Conservation (phyloP, 2,329 filamentous ascomycete genomes). For the Daldinia sp. region DNA sequence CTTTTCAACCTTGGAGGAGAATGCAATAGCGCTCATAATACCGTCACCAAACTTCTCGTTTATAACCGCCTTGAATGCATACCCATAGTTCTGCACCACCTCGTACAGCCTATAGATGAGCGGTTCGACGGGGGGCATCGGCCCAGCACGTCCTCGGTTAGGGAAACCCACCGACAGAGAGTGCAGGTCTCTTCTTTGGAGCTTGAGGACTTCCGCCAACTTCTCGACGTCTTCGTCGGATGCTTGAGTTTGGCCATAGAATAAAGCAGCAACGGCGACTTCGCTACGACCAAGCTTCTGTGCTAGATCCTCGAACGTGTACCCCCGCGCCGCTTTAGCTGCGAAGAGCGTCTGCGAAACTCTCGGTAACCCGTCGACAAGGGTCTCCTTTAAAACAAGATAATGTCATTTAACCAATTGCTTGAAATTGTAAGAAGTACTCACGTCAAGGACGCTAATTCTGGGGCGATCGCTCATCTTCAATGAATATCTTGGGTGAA, state of each 20-base stretch:
- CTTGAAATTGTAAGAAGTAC: slow-evolving; percentile 12
- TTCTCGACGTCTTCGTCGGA: slow-evolving; percentile 72
- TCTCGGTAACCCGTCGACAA: slow-evolving; percentile 73
- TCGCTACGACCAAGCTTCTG: slow-evolving; percentile 78
- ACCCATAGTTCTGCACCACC: slow-evolving; percentile 96
- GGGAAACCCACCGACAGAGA: slow-evolving; percentile 76
- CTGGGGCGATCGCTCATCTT: slow-evolving; percentile 41
- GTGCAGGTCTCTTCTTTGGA: slow-evolving; percentile 65
- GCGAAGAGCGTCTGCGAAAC: slow-evolving; percentile 79
- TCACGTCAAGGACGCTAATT: slow-evolving; percentile 45
- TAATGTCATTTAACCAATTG: background rate
- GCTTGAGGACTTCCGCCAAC: slow-evolving; percentile 70
- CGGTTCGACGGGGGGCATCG: slow-evolving; percentile 86
- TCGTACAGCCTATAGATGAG: slow-evolving; percentile 92
- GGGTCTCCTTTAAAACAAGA: slow-evolving; percentile 60
- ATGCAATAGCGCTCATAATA: slow-evolving; percentile 96
- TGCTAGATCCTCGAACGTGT: slow-evolving; percentile 83
- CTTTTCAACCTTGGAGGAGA: slow-evolving; percentile 91
- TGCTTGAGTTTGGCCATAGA: slow-evolving; percentile 86
- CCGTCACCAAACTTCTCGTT: slow-evolving; percentile 96
- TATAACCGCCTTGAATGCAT: slow-evolving; percentile 92
- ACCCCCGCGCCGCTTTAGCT: slow-evolving; percentile 77
- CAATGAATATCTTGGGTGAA: no score
- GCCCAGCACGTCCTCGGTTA: slow-evolving; percentile 78
- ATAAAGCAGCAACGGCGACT: slow-evolving; percentile 85